Evolutionary conservation across 768 basidiomycete species (phyloP).

Genomic region (Tulasnella sp.): DNA sequence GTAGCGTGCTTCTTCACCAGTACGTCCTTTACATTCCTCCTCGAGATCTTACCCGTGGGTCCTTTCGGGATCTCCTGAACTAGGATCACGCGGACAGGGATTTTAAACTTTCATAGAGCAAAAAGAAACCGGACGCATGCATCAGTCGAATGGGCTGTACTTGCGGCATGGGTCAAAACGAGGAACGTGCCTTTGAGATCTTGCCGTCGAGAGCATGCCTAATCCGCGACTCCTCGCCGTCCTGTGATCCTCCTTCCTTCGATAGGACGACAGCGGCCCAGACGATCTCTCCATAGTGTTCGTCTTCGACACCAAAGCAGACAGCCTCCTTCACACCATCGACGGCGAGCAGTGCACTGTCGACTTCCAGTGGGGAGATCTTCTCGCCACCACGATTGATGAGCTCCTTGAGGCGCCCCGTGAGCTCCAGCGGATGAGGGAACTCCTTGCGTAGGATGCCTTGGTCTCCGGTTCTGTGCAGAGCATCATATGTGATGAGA

Average conservation of each 20-base stretch:
- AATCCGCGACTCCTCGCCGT: constrained; percentile 7
- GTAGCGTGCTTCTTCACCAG: constrained; percentile 8
- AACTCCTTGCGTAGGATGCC: constrained; percentile 18
- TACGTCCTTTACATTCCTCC: constrained; percentile 15
- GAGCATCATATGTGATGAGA: not conserved
- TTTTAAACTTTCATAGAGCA: constrained; percentile 7
- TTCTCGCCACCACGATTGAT: constrained; percentile 52
- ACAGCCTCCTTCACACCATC: constrained; percentile 32
- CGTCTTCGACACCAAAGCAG: constrained; percentile 21
- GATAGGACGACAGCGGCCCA: constrained; percentile 16
- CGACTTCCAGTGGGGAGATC: constrained; percentile 49
- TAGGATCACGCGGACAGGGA: constrained; percentile 5
- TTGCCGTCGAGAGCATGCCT: constrained; percentile 1
- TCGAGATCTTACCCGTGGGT: constrained; percentile 10
- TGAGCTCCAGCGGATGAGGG: constrained; percentile 32
- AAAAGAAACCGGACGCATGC: not conserved
- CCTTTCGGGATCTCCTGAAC: constrained; percentile 12
- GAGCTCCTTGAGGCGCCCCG: constrained; percentile 49
- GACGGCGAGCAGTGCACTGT: constrained; percentile 37
- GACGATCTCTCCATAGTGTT: constrained; percentile 18
- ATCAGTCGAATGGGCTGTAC: not conserved
- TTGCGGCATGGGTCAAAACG: not conserved
- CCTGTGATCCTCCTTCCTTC: not conserved
- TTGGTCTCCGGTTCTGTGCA: constrained; percentile 24
- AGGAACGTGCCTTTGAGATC: not conserved